Evolutionary conservation across 2,329 filamentous ascomycete genomes (phyloP).

Genomic region (Fusarium burgessii): DNA sequence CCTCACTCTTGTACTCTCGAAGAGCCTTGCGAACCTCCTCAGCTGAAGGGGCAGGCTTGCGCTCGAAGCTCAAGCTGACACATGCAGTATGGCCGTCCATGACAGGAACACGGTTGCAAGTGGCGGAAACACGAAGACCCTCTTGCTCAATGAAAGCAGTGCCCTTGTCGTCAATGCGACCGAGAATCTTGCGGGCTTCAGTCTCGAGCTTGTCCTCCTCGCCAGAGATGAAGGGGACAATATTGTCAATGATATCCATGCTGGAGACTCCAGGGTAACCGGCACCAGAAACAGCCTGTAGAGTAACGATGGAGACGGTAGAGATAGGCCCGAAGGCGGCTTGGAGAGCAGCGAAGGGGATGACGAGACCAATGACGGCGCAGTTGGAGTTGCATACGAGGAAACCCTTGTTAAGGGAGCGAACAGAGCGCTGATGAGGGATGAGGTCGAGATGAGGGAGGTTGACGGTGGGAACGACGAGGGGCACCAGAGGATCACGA

Average conservation of each 20-base stretch:
- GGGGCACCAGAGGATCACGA: constrained; percentile 86
- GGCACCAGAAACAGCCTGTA: constrained; percentile 94
- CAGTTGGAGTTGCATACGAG: constrained; percentile 98
- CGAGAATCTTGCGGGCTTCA: constrained; percentile 95
- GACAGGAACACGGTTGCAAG: constrained; percentile 95
- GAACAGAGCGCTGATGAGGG: constrained; percentile 83
- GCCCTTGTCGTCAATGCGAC: constrained; percentile 75
- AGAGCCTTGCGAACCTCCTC: constrained; percentile 84
- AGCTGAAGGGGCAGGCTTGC: constrained; percentile 77
- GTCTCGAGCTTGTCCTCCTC: constrained; percentile 98
- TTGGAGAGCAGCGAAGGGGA: constrained; percentile 92
- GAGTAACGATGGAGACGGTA: constrained; percentile 82
- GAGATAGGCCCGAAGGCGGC: constrained; percentile 87
- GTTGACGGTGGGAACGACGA: constrained; percentile 96
- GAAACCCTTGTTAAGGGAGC: constrained; percentile 84
- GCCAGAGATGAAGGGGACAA: constrained; percentile 91
- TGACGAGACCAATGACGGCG: constrained; percentile 94
- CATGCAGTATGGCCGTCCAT: constrained; percentile 97
- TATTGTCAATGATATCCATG: constrained; percentile 97
- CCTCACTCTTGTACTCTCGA: constrained; percentile 84
- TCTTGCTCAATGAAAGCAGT: constrained; percentile 83
- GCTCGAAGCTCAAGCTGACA: constrained; percentile 85
- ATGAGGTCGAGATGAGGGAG: constrained; percentile 88
- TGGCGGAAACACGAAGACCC: constrained; percentile 80
- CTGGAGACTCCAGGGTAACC: constrained; percentile 90